phyloP scores from a whole-genome alignment of 306 rosid species.

The Medicago arabica region DNA sequence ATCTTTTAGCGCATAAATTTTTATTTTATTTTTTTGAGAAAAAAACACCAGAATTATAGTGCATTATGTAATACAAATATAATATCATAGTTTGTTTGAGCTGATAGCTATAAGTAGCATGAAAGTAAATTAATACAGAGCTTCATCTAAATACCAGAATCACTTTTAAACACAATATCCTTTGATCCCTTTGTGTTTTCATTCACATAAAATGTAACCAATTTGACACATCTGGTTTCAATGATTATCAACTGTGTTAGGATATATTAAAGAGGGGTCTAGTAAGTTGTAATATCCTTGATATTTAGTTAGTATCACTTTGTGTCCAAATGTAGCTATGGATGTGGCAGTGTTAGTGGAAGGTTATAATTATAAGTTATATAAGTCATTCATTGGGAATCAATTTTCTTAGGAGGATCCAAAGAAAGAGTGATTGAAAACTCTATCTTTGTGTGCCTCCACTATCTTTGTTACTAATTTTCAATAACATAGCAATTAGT shows the following conservation, averaged over 20 bases:
- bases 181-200: slow-evolving; percentile 20
- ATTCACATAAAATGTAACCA: slow-evolving; percentile 27
- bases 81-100: slow-evolving; percentile 7
- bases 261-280: background rate
- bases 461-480: too few species aligned
- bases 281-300: background rate
- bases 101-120: slow-evolving; percentile 20
- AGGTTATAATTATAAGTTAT: too few species aligned
- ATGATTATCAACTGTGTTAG: slow-evolving; percentile 10
- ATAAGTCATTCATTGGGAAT: too few species aligned
- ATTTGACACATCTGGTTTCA: slow-evolving; percentile 6
- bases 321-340: too few species aligned
- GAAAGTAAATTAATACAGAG: slow-evolving; percentile 8
- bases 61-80: background rate
- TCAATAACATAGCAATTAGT: too few species aligned
- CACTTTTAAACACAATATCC: background rate
- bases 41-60: background rate
- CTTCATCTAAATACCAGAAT: slow-evolving; percentile 19
- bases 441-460: too few species aligned
- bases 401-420: too few species aligned
- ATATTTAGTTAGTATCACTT: too few species aligned
- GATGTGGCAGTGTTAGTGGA: too few species aligned
- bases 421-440: too few species aligned
- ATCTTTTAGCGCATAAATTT: background rate
- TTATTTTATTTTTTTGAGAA: too few species aligned